phyloP scores from a whole-genome alignment of 768 basidiomycete genomes.

The Auriscalpium orientale region DNA sequence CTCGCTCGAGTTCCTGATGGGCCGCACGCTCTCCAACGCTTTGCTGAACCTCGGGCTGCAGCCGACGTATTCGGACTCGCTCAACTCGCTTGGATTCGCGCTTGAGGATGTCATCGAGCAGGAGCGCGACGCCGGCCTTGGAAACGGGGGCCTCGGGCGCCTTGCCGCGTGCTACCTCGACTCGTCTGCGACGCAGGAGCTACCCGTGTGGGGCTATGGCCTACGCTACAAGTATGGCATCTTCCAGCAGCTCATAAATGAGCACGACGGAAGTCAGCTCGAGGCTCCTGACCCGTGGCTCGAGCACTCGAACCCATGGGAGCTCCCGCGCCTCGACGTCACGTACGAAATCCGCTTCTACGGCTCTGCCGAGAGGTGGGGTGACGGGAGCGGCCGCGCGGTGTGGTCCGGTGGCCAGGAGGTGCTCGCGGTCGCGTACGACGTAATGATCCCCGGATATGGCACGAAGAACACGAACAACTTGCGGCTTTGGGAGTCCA shows the following conservation, averaged over 20 bases:
- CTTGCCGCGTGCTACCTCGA: constrained; percentile 97
- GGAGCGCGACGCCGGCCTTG: constrained; percentile 91
- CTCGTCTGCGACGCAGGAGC: constrained; percentile 81
- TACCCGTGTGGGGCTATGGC: constrained; percentile 95
- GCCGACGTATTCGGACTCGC: constrained; percentile 57
- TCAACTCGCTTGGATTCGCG: constrained; percentile 78
- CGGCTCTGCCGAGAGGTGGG: constrained; percentile 65
- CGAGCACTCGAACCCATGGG: constrained; percentile 83
- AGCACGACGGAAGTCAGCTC: constrained; percentile 67
- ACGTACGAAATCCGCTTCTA: constrained; percentile 84
- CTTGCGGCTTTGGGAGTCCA: constrained; percentile 76
- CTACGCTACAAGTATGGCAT: constrained; percentile 91
- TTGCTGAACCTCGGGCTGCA: constrained; percentile 87
- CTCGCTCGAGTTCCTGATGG: constrained; percentile 90
- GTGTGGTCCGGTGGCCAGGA: constrained; percentile 88
- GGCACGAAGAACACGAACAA: constrained; percentile 85
- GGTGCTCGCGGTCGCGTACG: constrained; percentile 89
- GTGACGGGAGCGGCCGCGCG: constrained; percentile 44
- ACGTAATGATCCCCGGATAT: constrained; percentile 90
- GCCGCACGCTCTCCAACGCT: constrained; percentile 69
- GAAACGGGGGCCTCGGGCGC: constrained; percentile 93
- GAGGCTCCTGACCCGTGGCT: constrained; percentile 95
- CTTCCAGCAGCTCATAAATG: constrained; percentile 88
- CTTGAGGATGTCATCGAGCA: constrained; percentile 81
- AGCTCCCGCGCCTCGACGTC: constrained; percentile 81